Base-by-base conservation (phyloP, 495 filamentous ascomycete genomes). In the Penicillium simplicissimum region DNA sequence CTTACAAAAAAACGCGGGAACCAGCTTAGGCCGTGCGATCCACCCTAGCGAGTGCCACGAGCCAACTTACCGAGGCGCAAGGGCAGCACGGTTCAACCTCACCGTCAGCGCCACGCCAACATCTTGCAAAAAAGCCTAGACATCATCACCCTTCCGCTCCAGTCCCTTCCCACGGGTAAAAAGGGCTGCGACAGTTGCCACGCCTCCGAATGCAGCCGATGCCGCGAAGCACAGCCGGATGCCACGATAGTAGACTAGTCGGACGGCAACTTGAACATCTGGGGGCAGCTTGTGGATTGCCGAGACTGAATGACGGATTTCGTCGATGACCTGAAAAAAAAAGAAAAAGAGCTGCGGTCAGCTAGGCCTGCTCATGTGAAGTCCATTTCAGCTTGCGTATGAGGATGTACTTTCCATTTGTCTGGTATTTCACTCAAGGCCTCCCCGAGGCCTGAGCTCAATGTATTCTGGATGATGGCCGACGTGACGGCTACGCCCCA, bases 401-500 rank as follows among this genome's bases (percentile, higher is more conserved):
- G 74, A 74, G 74, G 70, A 72, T 68, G 77, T 85, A 88, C 85
- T 83, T 82, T 86, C 81, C 81, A 81, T 84, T 86, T 87, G 65
- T 88, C 79, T 74, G 85, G 82, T 76, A 87, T 77, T 75, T 79
- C 84, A 75, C 76, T 78, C 76, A 89, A 77, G 62, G 80, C 85
- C 63, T 75, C 73, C 8, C 79, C 78, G 53, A 89, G 80, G 71
- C 80, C 78, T 61, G 81, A 72, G 67, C 76, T 81, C 63, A 88
- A 78, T 67, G 85, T 83, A 55, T 87, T 88, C 74, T 88, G 87
- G 31, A 87, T 78, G 37, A 88, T 85, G 0, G 85, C 79, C 9
- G 84, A 87, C 0, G 84, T 85, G 15, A 87, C 75, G 1, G 87
- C 84, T 1, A 88, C 86, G 13, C 85, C 87, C 76, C 84, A 88